Base-by-base conservation (phyloP, 768 basidiomycete genomes). In the Tricholoma saponaceum region DNA sequence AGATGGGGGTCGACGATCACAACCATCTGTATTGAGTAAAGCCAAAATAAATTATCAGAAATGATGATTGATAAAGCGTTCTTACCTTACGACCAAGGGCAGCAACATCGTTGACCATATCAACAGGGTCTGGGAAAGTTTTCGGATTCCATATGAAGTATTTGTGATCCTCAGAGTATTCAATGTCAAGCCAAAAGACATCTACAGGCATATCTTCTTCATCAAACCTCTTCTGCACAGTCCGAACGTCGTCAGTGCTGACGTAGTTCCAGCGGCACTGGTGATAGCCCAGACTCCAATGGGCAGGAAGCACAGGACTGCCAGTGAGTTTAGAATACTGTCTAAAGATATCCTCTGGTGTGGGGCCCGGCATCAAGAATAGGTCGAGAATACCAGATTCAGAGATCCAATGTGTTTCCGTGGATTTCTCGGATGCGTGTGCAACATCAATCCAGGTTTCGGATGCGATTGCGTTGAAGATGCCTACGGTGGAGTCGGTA, bases 221-320 rank as follows among this genome's bases (percentile, higher is more conserved):
- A 58, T 99, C 97, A 65, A 99, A 97, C 52, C 87, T 79, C 66
- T 76, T 81, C 71, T 95, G 89, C 8, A 98, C 93, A 4, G 82
- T 79, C 10, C 92, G 80, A 8, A 99, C 80, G 70, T 98, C 97
- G 10, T 89, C 85, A 25, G 91, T 87, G 73, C 87, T 91, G 61
- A 96, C 80, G 67, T 99, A 98, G 69, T 99, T 98, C 97, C 97
- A 98, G 33, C 97, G 79, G 70, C 96, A 98, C 69, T 98, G 97
- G 71, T 98, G 97, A 67, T 99, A 96, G 0, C 87, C 97, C 57
- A 98, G 78, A 25, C 92, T 85, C 85, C 92, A 98, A 18, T 90
- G 82, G 8, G 93, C 86, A 0, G 97, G 97, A n/a, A 99, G 78
- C 4, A 88, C 86, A 0, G 91, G 83, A 0, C 89, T 82, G 1